phyloP scores from a whole-genome alignment of 371 early-diverging fungal species.

The Mucor sp. region DNA sequence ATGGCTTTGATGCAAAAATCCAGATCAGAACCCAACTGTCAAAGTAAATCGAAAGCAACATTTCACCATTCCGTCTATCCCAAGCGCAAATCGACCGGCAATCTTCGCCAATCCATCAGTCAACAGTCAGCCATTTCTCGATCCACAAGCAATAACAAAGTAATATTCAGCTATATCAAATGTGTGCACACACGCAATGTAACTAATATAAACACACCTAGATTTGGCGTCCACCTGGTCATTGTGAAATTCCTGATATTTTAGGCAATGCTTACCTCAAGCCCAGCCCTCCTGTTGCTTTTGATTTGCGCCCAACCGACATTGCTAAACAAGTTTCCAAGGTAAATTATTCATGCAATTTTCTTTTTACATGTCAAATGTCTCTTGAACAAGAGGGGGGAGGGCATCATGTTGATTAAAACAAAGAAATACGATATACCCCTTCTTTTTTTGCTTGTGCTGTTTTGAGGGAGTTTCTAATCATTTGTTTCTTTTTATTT shows the following conservation, averaged over 20 bases:
- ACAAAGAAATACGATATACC: not conserved
- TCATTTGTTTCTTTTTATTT: constrained; percentile 2
- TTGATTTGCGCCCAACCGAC: constrained; percentile 42
- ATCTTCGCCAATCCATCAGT: constrained; percentile 34
- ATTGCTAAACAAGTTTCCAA: constrained; percentile 46
- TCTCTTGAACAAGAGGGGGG: not conserved
- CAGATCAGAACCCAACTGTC: constrained; percentile 45
- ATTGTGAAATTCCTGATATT: constrained; percentile 53
- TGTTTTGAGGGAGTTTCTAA: not conserved
- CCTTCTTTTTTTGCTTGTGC: not conserved
- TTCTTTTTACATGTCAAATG: not conserved
- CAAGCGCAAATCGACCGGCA: constrained; percentile 55
- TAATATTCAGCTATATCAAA: not conserved
- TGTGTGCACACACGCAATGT: not conserved
- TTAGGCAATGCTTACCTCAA: constrained; percentile 50
- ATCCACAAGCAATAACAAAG: constrained; percentile 14
- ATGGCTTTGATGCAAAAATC: constrained; percentile 45
- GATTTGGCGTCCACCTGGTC: constrained; percentile 49
- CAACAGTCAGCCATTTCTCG: constrained; percentile 16
- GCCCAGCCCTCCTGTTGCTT: constrained; percentile 40
- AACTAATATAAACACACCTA: constrained; percentile 3
- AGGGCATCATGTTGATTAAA: not conserved
- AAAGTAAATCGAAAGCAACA: constrained; percentile 22
- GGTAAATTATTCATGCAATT: constrained; percentile 23
- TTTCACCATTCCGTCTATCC: constrained; percentile 27